Conservation (phyloP, 1,284 basidiomycete genomes). For the Puccinia novopanici region DNA sequence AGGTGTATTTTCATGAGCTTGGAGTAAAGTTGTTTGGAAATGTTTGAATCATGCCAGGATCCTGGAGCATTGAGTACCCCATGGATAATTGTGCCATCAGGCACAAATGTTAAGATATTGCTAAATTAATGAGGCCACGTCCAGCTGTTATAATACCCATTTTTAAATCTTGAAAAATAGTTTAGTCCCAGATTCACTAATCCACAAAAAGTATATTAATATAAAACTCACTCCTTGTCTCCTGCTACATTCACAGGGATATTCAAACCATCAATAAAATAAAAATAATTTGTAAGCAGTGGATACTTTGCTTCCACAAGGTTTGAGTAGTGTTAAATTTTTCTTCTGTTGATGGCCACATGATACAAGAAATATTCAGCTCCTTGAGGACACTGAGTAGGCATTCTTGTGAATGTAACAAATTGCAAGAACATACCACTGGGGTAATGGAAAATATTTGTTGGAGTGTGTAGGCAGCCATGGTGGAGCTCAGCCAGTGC, state of each 20-base stretch:
- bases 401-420: background rate
- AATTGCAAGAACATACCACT: background rate
- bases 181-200: background rate
- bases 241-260: background rate
- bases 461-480: background rate
- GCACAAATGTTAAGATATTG: background rate
- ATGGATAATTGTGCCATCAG: slow-evolving; percentile 57
- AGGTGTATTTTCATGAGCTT: background rate
- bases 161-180: background rate
- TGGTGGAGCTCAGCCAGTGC: background rate
- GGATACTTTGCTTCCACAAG: background rate
- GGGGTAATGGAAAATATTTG: background rate
- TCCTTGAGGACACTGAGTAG: background rate
- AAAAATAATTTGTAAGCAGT: background rate
- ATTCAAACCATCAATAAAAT: slow-evolving; percentile 9
- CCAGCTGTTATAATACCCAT: background rate
- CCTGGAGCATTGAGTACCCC: slow-evolving; percentile 58
- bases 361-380: background rate
- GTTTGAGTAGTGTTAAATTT: background rate
- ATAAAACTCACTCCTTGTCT: slow-evolving; percentile 5
- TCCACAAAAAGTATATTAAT: background rate
- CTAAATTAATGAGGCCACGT: background rate
- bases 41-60: background rate
- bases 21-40: background rate
- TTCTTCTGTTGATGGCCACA: background rate